A percentile compares a stretch with the other conserved stretches of the same genome.
These are phyloP conservation scores for Microsporum audouinii DNA, from an alignment of 2,329 filamentous ascomycete genomes.

Conservation along the genomic window DNA sequence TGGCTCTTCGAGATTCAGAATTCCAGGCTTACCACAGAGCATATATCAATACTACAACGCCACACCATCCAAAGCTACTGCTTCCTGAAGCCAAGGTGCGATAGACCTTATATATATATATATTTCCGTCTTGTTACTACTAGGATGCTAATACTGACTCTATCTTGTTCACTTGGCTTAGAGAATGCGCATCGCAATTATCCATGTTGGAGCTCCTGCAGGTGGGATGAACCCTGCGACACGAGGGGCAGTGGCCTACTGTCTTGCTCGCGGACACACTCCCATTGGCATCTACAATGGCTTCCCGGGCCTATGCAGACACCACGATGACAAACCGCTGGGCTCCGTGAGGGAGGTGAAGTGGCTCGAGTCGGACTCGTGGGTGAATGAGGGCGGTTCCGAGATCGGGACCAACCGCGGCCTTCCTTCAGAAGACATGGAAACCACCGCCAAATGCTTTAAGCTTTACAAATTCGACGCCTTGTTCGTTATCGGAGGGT, in stretches of 20 bases:
- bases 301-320: constrained; percentile 83
- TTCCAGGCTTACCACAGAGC: constrained; percentile 87
- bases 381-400: constrained; percentile 93
- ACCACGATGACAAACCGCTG: constrained; percentile 71
- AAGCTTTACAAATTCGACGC: constrained; percentile 80
- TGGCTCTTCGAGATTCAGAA: constrained; percentile 80
- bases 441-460: constrained; percentile 70
- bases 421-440: constrained; percentile 77
- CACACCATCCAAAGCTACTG: constrained; percentile 56
- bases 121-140: background rate
- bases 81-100: constrained; percentile 60
- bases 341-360: constrained; percentile 74
- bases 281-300: constrained; percentile 91
- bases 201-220: constrained; percentile 91
- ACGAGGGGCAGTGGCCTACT: constrained; percentile 85
- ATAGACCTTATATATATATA: background rate
- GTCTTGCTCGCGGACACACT: constrained; percentile 79
- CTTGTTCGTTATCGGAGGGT: constrained; percentile 84
- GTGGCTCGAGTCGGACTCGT: constrained; percentile 90
- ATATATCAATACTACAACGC: constrained; percentile 81
- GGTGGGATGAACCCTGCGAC: constrained; percentile 98
- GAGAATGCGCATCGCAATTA: constrained; percentile 87
- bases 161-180: constrained; percentile 24
- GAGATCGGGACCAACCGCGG: constrained; percentile 97
- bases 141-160: background rate